Evolutionary conservation across 73 alveolate species (phyloP).

Genomic region (Paramecium bursaria): DNA sequence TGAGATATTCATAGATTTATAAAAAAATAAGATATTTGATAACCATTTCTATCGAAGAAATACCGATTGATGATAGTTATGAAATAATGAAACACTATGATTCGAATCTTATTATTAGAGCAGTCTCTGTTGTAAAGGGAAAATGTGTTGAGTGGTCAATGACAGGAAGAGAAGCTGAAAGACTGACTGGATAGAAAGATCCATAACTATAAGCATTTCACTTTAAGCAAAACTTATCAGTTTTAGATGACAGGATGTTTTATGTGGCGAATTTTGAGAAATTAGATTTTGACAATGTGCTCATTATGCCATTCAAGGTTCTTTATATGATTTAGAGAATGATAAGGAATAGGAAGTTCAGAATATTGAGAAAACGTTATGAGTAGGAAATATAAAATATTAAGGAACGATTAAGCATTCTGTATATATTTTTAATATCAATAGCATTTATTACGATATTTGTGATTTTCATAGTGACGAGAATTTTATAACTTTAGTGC

Average conservation of each 20-base stretch:
- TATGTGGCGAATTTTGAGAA: conserved; percentile 12
- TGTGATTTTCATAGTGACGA: background rate
- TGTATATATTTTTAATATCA: background rate
- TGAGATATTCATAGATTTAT: conserved; percentile 31
- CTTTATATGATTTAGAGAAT: conserved; percentile 3
- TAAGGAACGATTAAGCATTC: background rate
- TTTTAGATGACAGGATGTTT: background rate
- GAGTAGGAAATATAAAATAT: background rate
- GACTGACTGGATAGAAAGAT: background rate
- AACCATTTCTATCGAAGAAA: background rate
- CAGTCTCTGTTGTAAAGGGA: too few relatives aligned
- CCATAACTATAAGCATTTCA: background rate
- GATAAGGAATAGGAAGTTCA: conserved; percentile 21
- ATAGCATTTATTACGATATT: conserved; percentile 20
- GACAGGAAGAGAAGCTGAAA: conserved; percentile 3
- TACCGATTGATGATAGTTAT: conserved; percentile 10
- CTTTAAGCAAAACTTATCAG: background rate
- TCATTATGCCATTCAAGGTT: background rate
- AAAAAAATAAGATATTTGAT: conserved; percentile 38
- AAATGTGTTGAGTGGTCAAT: conserved; percentile 21
- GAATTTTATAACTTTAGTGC: conserved; percentile 1
- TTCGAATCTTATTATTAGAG: too few relatives aligned
- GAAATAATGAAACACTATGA: background rate
- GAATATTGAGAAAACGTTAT: background rate
- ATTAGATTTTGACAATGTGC: conserved; percentile 37